Evolutionary conservation across 352 stramenopile species (phyloP).

Genomic region (Globisporangium parvum): DNA sequence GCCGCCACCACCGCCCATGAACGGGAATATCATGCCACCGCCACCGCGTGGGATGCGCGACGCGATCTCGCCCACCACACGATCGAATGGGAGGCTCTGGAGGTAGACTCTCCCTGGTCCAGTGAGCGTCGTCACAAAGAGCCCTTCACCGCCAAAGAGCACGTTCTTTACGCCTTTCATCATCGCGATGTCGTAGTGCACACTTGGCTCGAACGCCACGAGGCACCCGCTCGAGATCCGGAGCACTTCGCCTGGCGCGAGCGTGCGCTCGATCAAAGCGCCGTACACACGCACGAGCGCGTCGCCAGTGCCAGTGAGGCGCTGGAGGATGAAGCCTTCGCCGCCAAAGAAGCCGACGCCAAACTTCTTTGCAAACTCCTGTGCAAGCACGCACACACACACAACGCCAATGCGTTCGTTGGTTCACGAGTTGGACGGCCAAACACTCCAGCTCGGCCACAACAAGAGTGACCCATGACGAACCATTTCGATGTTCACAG

Average conservation of each 20-base stretch:
- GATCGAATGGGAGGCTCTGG: conserved; percentile 89
- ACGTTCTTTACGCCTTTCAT: conserved; percentile 92
- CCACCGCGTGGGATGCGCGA: conserved; percentile 72
- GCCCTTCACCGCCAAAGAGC: conserved; percentile 90
- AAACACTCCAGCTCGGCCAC: too few species aligned
- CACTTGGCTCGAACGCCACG: conserved; percentile 84
- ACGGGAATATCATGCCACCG: conserved; percentile 82
- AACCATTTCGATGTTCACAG: conserved; percentile 89
- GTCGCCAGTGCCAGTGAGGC: conserved; percentile 86
- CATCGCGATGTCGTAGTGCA: conserved; percentile 90
- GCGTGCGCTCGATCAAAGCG: conserved; percentile 80
- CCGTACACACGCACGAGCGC: conserved; percentile 90
- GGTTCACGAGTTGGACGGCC: neutral
- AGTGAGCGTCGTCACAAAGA: conserved; percentile 93
- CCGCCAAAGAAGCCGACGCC: conserved; percentile 92
- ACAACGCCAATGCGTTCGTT: neutral
- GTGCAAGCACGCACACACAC: neutral
- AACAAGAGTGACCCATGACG: neutral
- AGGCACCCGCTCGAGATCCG: conserved; percentile 90
- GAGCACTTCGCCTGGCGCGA: conserved; percentile 85
- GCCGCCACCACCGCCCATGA: conserved; percentile 51
- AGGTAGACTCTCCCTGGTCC: conserved; percentile 89
- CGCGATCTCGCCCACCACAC: conserved; percentile 91
- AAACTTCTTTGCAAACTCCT: conserved; percentile 90
- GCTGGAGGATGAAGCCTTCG: conserved; percentile 93